Base-by-base conservation (phyloP, 306 rosid genomes). In the Prunus armeniaca region DNA sequence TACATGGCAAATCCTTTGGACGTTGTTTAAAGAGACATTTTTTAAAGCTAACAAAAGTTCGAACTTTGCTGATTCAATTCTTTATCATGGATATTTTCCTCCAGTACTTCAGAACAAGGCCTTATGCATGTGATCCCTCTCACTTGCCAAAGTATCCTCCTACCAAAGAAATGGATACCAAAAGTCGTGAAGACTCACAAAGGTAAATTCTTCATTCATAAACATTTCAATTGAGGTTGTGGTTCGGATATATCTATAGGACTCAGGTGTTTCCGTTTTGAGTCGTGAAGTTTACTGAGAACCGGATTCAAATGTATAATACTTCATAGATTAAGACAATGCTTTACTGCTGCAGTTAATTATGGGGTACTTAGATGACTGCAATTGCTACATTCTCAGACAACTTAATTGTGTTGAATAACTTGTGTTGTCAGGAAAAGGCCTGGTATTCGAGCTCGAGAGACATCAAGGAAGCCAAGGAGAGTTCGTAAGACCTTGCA, bases 111-210 rank as follows among this genome's bases (percentile, higher is more conserved):
- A 89, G 56, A 84, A 84, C 88, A 72, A 74, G 70, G 84, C 99
- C 99, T 25, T 84, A 79, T 67, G 91, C 98, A 19, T 96, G 99
- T 64, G 97, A 77, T 54, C 97, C 99, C 11, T 85, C 98, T 78
- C 86, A 61, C 76, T 73, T 96, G 65, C 99, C 99, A 19, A 96
- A 86, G 79, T 96, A 96, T 85, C 79, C 96, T 74, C 98, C 99
- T 18, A 88, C 89, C 85, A 96, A 96, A 82, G 99, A 96, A 87
- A 89, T 96, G 78, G 99, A 96, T 87, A 98, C 96, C 46, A 96
- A 92, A 77, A 54, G 0, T 62, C 86, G 82, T 6, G 96, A 93
- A 27, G 96, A 91, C 9, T 76, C 78, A n/a, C 78, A 82, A 55
- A 86, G 90, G 99, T 96, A 67, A 41, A 11, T 74, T 9, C 69